Base-by-base conservation (phyloP, 768 basidiomycete genomes). In the Tylopilus sp. region DNA sequence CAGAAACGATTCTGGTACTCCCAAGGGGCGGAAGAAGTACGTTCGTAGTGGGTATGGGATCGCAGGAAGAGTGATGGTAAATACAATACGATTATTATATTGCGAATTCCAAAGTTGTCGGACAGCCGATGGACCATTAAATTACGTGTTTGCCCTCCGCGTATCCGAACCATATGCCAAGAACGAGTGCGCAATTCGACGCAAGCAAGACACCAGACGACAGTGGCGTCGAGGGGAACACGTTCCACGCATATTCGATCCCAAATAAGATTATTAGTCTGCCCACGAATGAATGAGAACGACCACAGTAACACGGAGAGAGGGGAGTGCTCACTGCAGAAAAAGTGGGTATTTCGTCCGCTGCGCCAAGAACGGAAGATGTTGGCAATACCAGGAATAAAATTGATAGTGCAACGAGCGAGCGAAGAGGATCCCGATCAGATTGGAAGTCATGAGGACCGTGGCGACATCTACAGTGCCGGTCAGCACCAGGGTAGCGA, bases 371-470 rank as follows among this genome's bases (percentile, higher is more conserved):
- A 95, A 86, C 1, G 96, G 92, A 30, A 96, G 68, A 62, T 95
- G 92, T 52, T 90, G 87, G 11, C 87, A 91, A 67, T 98, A 98
- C 97, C 97, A 99, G 6, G 90, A 86, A 69, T 97, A 97, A 71
- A 99, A 99, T 61, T 99, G 97, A 67, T 98, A 98, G 67, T 99
- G 97, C 40, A 99, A 73, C 11, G 96, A 98, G 19, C 97, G 84
- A 21, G 97, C 92, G 67, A 91, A 97, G 8, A 90, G 57, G 31
- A 98, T 87, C 17, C 97, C 97, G 48, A 97, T 85, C 34, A 98
- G 68, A 64, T 98, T 98, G 16, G 89, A 89, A 1, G 92, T 95
- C 75, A 92, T 92, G 6, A 98, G 76, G 22, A 93, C 77, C 1
- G 88, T 89, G 19, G 85, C 80, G 46, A 88, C 77, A 62, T 89